Evolutionary conservation across 352 stramenopile genomes (phyloP), one percentile per base, ranked within the genome.

Genomic region (Phytophthora ohioensis): DNA sequence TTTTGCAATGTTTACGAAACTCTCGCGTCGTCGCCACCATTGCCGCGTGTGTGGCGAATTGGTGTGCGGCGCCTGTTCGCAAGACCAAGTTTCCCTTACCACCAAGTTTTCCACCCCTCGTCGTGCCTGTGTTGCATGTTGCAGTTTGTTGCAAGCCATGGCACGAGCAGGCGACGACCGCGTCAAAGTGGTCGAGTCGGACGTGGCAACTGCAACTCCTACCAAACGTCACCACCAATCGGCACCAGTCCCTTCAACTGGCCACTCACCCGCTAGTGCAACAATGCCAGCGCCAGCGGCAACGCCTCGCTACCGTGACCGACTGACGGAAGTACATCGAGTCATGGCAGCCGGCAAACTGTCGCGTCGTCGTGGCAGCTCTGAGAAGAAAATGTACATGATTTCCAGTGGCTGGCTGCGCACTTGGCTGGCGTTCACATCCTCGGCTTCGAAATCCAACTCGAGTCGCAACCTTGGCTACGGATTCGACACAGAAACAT

Each of bases 41-140:
- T 95, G 88, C 64, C 85, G 88, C 49, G 74, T 94, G 21, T 95
- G 88, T 55, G 88, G 88, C 49, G 81, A 92, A 55, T 67, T 95
- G 47, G 80, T 95, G 41, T 95, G 88, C 49, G 84, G 85, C 47
- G 75, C 81, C 13, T 95, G 88, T 56, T 93, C 87, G 32, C 73
- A 74, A 42, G 85, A 91, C 67, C 81, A 88, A 52, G 82, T 89
- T 15, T 58, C 79, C 35, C 67, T 91, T n/a, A 72, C 73, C 10
- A 74, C 73, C 34, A 79, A 81, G 46, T 93, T 93, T 59, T 54
- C 77, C 30, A 69, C 72, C 0, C 81, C 85, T 31, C 84, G 88
- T 49, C 83, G 85, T 10, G 78, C 82, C 3, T 93, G 85, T 53
- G 71, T 79, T 30, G 85, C 84, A 15, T 93, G 85, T 61, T 82